These are phyloP conservation scores for Piloderma croceum DNA, from an alignment of 768 basidiomycete genomes.

Conservation along the genomic window DNA sequence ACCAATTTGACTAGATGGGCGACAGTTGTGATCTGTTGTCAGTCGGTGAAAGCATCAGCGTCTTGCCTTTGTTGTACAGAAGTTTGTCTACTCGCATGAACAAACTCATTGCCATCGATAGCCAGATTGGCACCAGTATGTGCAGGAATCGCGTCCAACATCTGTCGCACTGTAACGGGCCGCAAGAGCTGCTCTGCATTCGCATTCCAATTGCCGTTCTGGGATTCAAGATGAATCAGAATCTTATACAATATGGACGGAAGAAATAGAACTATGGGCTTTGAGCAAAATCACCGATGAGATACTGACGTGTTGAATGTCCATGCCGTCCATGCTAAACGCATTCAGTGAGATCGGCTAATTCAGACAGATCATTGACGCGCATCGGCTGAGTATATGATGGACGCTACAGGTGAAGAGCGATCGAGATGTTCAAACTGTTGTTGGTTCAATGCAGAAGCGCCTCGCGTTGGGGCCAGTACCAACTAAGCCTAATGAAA, in stretches of 20 bases:
- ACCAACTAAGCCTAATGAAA: not conserved
- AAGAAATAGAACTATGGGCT: no score
- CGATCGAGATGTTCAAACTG: no score
- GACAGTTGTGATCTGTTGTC: conserved; percentile 52
- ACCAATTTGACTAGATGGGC: conserved; percentile 32
- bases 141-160: conserved; percentile 37
- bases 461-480: not conserved
- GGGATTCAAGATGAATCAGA: not conserved
- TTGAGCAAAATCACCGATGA: not conserved
- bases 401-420: no score
- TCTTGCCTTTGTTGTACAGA: conserved; percentile 23
- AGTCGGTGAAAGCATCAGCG: conserved; percentile 18
- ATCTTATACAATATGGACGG: not conserved
- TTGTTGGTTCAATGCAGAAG: not conserved
- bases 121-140: conserved; percentile 38
- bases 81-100: conserved; percentile 24
- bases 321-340: not conserved
- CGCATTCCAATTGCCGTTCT: not conserved
- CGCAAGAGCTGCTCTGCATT: conserved; percentile 21
- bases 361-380: not conserved
- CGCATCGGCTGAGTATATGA: no score
- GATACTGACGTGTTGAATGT: not conserved
- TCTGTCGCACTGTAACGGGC: conserved; percentile 53
- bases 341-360: not conserved
- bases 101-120: conserved; percentile 40